Evolutionary conservation across 768 basidiomycete species (phyloP), one percentile per base, ranked within the genome.

Genomic region (Russula vinacea): DNA sequence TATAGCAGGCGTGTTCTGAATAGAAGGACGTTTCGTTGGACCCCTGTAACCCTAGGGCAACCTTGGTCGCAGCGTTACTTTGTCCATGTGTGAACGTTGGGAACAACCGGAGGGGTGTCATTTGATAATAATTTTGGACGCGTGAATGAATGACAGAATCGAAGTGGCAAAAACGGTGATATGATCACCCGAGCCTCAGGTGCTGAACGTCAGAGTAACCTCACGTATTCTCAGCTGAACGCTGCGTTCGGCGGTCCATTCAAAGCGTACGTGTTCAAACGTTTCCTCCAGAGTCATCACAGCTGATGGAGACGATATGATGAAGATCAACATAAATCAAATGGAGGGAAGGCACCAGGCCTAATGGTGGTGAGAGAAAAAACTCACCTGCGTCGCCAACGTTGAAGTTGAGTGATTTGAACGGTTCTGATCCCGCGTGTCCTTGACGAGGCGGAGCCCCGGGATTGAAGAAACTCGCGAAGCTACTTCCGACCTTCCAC

Each of bases 401-500:
- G 64, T 90, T 87, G 74, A 97, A 97, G 44, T 83, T 83, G 56
- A 95, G 80, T 3, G 86, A 88, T 76, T 96, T 98, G 80, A 84
- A 98, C 0, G 97, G 93, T 54, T 89, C 83, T 0, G 88, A 88
- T 17, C 92, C 90, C 29, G 83, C 79, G 69, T 86, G 82, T 0
- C 94, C 94, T 74, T 98, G 94, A 35, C 93, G 79, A 6, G 97
- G 96, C 2, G 94, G 95, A 8, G 89, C 89, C 2, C 95, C 95
- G 1, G 92, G 87, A 72, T 87, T 87, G 72, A 98, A 94, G 73
- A 98, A 86, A 67, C 93, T 94, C 26, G 87, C 80, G 67, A 99
- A 83, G 71, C 92, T 92, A 10, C 86, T 81, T 0, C 97, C 96
- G 6, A 98, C 94, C 71, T 98, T 98, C 97, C 97, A 99, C 16